Evolutionary conservation across 805 yeast species (phyloP), one percentile per base, ranked within the genome.

Genomic region (Tetrapisispora fleetii): DNA sequence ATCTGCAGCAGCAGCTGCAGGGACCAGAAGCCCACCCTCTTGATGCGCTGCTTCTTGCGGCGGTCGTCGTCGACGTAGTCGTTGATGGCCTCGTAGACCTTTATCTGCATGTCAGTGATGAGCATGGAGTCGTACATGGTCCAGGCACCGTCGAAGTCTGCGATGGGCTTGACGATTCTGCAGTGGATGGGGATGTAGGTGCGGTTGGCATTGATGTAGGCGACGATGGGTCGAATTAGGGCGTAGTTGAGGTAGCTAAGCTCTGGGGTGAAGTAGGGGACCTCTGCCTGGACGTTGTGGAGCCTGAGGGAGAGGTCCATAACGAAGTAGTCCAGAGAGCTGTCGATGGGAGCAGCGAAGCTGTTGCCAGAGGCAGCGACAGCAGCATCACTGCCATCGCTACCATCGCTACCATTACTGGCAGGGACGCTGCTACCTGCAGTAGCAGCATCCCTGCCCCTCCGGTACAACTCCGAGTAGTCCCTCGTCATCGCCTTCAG

Each of bases 91-190:
- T 88, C 89, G 65, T 91, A 91, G 5, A 91, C 93, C 55, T 87
- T 95, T 30, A 81, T 81, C 28, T 93, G 83, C 45, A 93, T 73
- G 60, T 91, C 97, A 60, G 85, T 93, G 95, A 91, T 88, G 51
- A 93, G 71, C 46, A 83, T 72, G 27, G 93, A 83, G 63, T 93
- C 99, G 65, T 89, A 93, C 2, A 88, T 74, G 1, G 99, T 91
- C 99, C 99, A 93, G 8, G 95, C 79, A 0, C 99, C 99, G 58
- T 86, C 89, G 63, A 93, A 93, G 60, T 93, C 99, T 27, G 73
- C 70, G 21, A 89, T 67, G 41, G 79, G 76, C 62, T 93, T 93
- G 33, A 83, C 83, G 9, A 93, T 80, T 4, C 88, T 78, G 60
- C 95, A 87, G 52, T 80, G 75, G 50, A 91, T 81, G 40, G 95